Base-by-base conservation (phyloP, 2,329 filamentous ascomycete genomes). In the Myriosclerotinia curreyana region DNA sequence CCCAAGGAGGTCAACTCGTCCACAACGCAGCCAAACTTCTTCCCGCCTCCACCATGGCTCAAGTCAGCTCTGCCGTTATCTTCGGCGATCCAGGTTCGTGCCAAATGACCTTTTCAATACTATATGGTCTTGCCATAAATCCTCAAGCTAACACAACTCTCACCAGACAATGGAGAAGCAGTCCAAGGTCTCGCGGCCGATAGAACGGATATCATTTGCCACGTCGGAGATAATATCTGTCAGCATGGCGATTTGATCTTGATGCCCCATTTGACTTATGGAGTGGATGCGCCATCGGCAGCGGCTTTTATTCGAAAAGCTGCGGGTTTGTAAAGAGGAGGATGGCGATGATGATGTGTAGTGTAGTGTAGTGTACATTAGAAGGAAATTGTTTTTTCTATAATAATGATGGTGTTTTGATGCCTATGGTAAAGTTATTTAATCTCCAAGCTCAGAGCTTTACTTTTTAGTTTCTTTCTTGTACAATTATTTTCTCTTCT, bases 41-140 rank as follows among this genome's bases (percentile, higher is more conserved):
- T 0, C 65, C 69, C 9, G 14, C 65, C 38, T 7, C 58, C 48
- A 46, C 66, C 61, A 15, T 64, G 1, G 54, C 68, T 1, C 66
- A 71, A 50, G 69, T 73, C 25, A 56, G 66, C 40, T 66, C 67
- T 6, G 64, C 70, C 0, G 63, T 73, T 8, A 58, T 73, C 3
- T 72, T 73, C 53, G 72, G 72, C 1, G 72, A 73, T 17, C 71
- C 72, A 64, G 36, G 55, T 64, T 31, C 20, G 60, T 58, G 31
- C 44, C 46, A 64, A 2, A 11, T n/a, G 12, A 5, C n/a, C n/a
- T 38, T 67, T 31, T 65, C 64, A 5, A 56, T 66, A 4, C 17
- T 31, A 5, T 25, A 6, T 4, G 9, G 20, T 1, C 11, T 11
- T 22, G 4, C 8, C 25, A 17, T 14, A 2, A 6, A 31, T 5